Evolutionary conservation across 2,329 filamentous ascomycete genomes (phyloP), one percentile per base, ranked within the genome.

Genomic region (Exophiala spinifera): DNA sequence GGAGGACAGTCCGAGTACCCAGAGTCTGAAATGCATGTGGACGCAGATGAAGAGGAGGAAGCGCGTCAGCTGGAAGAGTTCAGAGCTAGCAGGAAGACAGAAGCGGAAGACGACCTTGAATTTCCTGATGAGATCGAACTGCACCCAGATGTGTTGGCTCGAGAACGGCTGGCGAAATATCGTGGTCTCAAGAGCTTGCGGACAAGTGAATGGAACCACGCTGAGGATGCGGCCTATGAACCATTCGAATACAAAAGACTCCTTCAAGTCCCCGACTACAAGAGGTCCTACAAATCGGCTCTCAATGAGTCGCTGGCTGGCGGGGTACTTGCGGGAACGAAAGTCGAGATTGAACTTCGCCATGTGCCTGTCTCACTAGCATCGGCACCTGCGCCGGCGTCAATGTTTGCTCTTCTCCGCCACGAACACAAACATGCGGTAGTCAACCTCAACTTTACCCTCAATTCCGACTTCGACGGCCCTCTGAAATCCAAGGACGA

Each of bases 101-200:
- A 96, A 63, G 89, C 85, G 3, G 83, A 91, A 46, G 91, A 97
- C 13, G 94, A 99, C 70, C 82, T 88, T 51, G 92, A 97, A 70
- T 99, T 97, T 71, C 94, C 94, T 0, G 94, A 99, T 62, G 94
- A 99, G 71, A 94, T 99, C 54, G 95, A 99, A 71, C 77, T 99
- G 49, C 89, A 89, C 62, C 94, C 95, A 0, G 82, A 92, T 49
- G 89, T 95, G 3, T 79, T 89, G 42, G 94, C 94, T 0, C 79
- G 89, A 48, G 94, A 99, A 72, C 82, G 94, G 42, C 76, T 99
- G 50, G 83, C 87, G 7, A 83, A 89, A 56, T 99, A 96, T 73
- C 81, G 94, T 66, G 94, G 94, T 39, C 74, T 99, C 61, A 99
- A 97, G 79, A 96, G 88, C 68, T 72, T 97, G 57, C 85, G 89